These are phyloP conservation scores for Angophora floribunda DNA, from an alignment of 345 rosid species.

Conservation along the genomic window DNA sequence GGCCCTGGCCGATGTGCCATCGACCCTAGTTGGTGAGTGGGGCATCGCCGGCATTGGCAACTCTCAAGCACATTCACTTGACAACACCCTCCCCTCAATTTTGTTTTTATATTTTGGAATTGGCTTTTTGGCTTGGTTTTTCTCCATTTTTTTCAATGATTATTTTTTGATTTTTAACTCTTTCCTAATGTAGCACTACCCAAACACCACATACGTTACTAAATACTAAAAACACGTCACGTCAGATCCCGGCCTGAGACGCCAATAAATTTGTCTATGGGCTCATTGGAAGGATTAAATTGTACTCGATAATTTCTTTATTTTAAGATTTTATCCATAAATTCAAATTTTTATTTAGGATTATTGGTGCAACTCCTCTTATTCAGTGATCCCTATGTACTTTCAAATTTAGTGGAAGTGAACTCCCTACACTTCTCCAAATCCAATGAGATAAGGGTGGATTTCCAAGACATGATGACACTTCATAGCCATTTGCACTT, in stretches of 20 bases:
- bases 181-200: not conserved
- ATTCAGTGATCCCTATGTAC: not conserved
- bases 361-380: not conserved
- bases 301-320: accelerated
- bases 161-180: too few species aligned
- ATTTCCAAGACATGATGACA: not conserved
- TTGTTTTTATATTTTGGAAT: not conserved
- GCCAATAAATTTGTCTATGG: not conserved
- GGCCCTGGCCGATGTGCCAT: not conserved
- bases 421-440: not conserved
- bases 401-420: not conserved
- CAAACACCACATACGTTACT: accelerated
- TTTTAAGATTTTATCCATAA: not conserved
- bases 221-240: not conserved
- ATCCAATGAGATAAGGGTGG: not conserved
- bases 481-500: not conserved
- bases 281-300: accelerated
- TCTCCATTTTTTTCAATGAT: not conserved
- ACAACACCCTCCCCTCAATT: not conserved
- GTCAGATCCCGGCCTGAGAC: not conserved
- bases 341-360: not conserved
- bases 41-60: not conserved
- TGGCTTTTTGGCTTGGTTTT: not conserved
- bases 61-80: not conserved
- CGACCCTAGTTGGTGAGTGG: not conserved